Evolutionary conservation across 2,329 filamentous ascomycete genomes (phyloP).

Genomic region (Curvularia verruculosa): DNA sequence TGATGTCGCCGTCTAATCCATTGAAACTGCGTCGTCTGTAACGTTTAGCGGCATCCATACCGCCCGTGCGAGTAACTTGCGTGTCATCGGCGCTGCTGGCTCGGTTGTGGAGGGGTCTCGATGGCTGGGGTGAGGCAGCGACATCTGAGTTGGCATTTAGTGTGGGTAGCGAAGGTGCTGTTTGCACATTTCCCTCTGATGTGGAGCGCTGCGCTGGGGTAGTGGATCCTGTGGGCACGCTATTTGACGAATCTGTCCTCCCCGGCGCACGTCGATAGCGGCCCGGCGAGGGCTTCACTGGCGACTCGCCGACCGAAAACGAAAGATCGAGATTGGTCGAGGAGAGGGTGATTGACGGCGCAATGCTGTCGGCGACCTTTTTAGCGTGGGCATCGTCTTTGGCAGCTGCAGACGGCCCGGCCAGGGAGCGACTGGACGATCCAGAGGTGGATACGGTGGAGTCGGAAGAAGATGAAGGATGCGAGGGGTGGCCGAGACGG

Average conservation of each 20-base stretch:
- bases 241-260: slow-evolving; percentile 57
- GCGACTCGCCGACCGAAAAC: slow-evolving; percentile 61
- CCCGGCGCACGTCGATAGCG: slow-evolving; percentile 76
- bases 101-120: slow-evolving; percentile 59
- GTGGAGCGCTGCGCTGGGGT: slow-evolving; percentile 43
- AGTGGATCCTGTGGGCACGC: slow-evolving; percentile 35
- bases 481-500: slow-evolving; percentile 45
- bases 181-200: slow-evolving; percentile 49
- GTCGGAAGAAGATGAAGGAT: slow-evolving; percentile 51
- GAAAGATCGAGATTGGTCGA: slow-evolving; percentile 61
- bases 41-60: slow-evolving; percentile 73
- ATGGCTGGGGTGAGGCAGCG: slow-evolving; percentile 24
- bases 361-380: slow-evolving; percentile 47
- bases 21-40: slow-evolving; percentile 85
- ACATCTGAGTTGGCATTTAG: slow-evolving; percentile 62
- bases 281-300: slow-evolving; percentile 75
- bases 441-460: slow-evolving; percentile 56
- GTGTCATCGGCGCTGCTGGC: slow-evolving; percentile 73
- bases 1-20: slow-evolving; percentile 57
- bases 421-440: slow-evolving; percentile 57
- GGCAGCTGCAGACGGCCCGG: slow-evolving; percentile 44
- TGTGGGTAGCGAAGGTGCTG: slow-evolving; percentile 62
- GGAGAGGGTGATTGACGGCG: slow-evolving; percentile 58
- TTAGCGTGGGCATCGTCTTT: slow-evolving; percentile 58
- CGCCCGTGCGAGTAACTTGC: slow-evolving; percentile 62